Evolutionary conservation across 202 grass and related monocot species (phyloP).

Genomic region (Brachypodium distachyon): DNA sequence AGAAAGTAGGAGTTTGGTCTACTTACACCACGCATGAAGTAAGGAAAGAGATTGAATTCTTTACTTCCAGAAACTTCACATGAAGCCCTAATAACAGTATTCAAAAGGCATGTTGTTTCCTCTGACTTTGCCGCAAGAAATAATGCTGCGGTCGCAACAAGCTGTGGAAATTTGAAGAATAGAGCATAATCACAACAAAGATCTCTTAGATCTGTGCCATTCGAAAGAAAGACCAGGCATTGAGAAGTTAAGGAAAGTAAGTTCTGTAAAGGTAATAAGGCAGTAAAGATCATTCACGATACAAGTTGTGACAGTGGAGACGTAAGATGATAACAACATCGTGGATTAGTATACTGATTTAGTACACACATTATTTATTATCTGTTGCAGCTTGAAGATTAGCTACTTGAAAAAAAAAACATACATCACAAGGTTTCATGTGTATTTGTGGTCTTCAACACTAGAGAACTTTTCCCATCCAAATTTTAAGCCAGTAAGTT

Average conservation of each 20-base stretch:
- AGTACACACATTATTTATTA: neutral
- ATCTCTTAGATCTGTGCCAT: neutral
- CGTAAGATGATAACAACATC: neutral
- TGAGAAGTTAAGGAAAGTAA: neutral
- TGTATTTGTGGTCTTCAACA: neutral
- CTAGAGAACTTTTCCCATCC: neutral
- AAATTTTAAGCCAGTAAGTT: neutral
- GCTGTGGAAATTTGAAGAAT: slow-evolving; percentile 32
- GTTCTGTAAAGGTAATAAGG: neutral
- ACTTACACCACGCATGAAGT: slow-evolving; percentile 56
- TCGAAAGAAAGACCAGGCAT: neutral
- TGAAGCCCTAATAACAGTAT: slow-evolving; percentile 65
- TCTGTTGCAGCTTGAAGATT: neutral
- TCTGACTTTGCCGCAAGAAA: slow-evolving; percentile 78
- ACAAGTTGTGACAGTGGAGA: neutral
- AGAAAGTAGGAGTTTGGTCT: neutral
- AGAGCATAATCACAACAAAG: slow-evolving; percentile 11
- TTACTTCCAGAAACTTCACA: slow-evolving; percentile 72
- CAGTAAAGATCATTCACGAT: slow-evolving; percentile 7
- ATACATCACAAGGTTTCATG: neutral
- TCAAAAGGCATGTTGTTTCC: slow-evolving; percentile 70
- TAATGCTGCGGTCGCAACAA: slow-evolving; percentile 74
- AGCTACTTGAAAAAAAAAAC: neutral
- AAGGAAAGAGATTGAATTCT: slow-evolving; percentile 53
- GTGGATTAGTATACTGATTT: neutral